Conservation (phyloP, 1,284 basidiomycete species). For the Melanopsichium pennsylvanicum region DNA sequence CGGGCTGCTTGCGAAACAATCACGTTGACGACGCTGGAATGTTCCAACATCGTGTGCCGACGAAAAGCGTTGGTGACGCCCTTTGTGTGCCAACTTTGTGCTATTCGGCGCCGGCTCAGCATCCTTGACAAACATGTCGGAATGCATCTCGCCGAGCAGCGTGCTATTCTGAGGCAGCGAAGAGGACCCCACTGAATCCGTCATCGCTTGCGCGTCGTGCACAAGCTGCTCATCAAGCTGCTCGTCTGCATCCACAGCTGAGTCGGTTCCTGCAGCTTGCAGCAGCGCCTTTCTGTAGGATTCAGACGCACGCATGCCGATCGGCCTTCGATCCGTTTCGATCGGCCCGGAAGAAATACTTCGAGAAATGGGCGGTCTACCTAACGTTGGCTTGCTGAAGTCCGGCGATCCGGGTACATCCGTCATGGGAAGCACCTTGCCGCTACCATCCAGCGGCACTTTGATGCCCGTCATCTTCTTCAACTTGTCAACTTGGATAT, state of each 20-base stretch:
- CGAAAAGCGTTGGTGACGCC: conserved; percentile 23
- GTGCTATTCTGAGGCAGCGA: conserved; percentile 43
- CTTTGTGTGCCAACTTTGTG: not conserved
- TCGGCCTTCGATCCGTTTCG: conserved; percentile 21
- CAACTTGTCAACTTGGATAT: conserved; percentile 13
- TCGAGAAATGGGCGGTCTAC: conserved; percentile 6
- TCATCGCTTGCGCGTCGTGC: not conserved
- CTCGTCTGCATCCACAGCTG: not conserved
- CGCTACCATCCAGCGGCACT: conserved; percentile 9
- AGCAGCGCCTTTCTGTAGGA: conserved; percentile 37
- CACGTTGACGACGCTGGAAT: conserved; percentile 6
- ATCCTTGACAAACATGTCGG: not conserved
- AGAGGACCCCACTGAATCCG: not conserved
- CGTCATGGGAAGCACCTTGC: not conserved
- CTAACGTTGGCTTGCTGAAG: not conserved
- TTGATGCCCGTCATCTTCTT: conserved; percentile 16
- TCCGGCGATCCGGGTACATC: not conserved
- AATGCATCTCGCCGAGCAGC: conserved; percentile 10
- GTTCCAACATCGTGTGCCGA: conserved; percentile 28
- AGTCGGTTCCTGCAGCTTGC: conserved; percentile 15
- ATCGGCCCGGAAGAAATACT: conserved; percentile 19
- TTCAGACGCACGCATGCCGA: conserved; percentile 39
- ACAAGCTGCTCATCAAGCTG: not conserved
- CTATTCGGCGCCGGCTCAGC: not conserved
- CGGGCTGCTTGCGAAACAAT: not conserved